These are phyloP conservation scores for Tetraselmis striata DNA, from an alignment of 139 green algal species.

Conservation along the genomic window DNA sequence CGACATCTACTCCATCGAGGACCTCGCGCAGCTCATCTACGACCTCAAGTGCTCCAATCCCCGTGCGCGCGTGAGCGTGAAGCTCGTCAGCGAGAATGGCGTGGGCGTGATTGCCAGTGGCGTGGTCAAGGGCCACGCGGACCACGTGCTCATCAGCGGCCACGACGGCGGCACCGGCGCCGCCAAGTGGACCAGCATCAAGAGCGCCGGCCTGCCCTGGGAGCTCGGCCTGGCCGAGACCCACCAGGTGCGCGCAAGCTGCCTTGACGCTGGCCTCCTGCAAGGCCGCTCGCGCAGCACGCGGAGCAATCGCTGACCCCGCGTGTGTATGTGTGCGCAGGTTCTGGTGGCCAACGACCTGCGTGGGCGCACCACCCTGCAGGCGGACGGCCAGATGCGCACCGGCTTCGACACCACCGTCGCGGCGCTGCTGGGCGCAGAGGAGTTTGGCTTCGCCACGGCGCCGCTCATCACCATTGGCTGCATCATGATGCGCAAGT, in stretches of 20 bases:
- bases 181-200: constrained; percentile 78
- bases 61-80: constrained; percentile 71
- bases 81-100: constrained; percentile 92
- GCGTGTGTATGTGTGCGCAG: background rate
- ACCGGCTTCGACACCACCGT: constrained; percentile 85
- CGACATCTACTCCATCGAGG: constrained; percentile 56
- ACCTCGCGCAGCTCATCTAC: constrained; percentile 52
- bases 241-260: constrained; percentile 51
- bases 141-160: constrained; percentile 92
- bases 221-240: constrained; percentile 91
- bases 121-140: constrained; percentile 92
- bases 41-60: constrained; percentile 63
- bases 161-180: constrained; percentile 87
- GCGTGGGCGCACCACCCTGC: constrained; percentile 64
- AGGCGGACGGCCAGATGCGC: constrained; percentile 92
- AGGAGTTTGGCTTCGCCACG: constrained; percentile 96
- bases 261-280: background rate
- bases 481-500: constrained; percentile 99
- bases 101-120: constrained; percentile 83
- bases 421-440: constrained; percentile 79
- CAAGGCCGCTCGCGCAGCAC: background rate
- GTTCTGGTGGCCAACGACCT: constrained; percentile 94
- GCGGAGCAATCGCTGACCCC: background rate
- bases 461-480: constrained; percentile 92
- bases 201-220: constrained; percentile 80